phyloP scores from a whole-genome alignment of 768 basidiomycete genomes.

The Kwoniella sp. region DNA sequence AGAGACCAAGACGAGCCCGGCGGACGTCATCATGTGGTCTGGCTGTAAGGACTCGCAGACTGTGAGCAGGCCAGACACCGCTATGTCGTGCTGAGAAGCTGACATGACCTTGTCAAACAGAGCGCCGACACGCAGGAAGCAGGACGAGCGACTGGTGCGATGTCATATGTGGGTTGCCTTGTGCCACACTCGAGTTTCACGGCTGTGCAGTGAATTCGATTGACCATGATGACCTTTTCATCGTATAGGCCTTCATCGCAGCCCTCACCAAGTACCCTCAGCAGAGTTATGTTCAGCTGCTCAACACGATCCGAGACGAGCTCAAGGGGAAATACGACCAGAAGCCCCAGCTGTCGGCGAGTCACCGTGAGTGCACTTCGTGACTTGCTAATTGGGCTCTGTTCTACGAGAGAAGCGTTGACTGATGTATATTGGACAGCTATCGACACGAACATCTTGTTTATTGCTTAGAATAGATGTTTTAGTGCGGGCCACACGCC shows the following conservation, averaged over 20 bases:
- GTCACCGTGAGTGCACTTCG: conserved; percentile 47
- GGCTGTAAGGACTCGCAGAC: conserved; percentile 60
- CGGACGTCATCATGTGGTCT: conserved; percentile 68
- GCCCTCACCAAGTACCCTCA: conserved; percentile 57
- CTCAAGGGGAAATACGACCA: conserved; percentile 57
- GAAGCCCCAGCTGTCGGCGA: conserved; percentile 58
- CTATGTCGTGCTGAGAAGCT: background rate
- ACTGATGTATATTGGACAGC: conserved; percentile 27
- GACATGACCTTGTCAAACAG: conserved; percentile 9
- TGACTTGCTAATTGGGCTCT: conserved; percentile 4
- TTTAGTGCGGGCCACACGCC: no score
- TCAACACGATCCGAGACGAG: conserved; percentile 57
- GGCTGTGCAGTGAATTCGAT: background rate
- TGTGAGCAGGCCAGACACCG: conserved; percentile 25
- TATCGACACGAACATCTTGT: conserved; percentile 55
- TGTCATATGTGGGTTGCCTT: conserved; percentile 56
- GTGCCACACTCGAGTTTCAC: background rate
- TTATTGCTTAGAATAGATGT: conserved; percentile 51
- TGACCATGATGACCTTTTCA: background rate
- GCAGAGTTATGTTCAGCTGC: conserved; percentile 54
- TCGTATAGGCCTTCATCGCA: conserved; percentile 54
- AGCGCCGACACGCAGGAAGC: conserved; percentile 60
- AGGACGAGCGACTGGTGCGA: conserved; percentile 61
- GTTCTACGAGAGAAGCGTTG: background rate
- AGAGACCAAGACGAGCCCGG: conserved; percentile 70